phyloP scores from a whole-genome alignment of 306 rosid genomes.

The Astragalus glycyphyllos region DNA sequence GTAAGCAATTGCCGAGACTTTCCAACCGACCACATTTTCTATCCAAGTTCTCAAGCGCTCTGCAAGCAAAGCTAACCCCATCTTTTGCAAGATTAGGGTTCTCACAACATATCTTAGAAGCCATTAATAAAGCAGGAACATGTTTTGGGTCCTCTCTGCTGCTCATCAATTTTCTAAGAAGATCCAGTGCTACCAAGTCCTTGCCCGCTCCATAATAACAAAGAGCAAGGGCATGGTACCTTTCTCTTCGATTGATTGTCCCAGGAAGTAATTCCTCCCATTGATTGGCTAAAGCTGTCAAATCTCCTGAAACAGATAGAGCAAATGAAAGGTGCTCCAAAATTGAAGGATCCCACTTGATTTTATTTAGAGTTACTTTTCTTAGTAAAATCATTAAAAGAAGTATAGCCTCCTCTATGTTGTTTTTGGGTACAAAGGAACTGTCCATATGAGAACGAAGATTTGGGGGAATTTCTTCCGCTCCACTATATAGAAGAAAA shows the following conservation, averaged over 20 bases:
- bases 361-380: conserved; percentile 61
- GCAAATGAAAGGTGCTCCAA: conserved; percentile 94
- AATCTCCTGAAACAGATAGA: conserved; percentile 78
- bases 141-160: conserved; percentile 65
- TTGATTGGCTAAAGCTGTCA: conserved; percentile 73
- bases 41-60: conserved; percentile 61
- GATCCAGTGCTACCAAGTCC: conserved; percentile 71
- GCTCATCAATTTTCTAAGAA: conserved; percentile 70
- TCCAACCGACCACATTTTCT: conserved; percentile 66
- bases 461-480: conserved; percentile 82
- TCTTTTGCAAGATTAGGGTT: conserved; percentile 62
- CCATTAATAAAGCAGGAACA: conserved; percentile 71
- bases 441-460: conserved; percentile 80
- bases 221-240: conserved; percentile 66
- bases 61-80: conserved; percentile 61
- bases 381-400: conserved; percentile 81
- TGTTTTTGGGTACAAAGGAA: conserved; percentile 84
- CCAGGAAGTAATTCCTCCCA: conserved; percentile 83
- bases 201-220: conserved; percentile 84
- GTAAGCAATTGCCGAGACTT: conserved; percentile 67
- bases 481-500: conserved; percentile 83
- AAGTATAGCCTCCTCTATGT: conserved; percentile 94
- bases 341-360: conserved; percentile 94
- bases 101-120: conserved; percentile 87
- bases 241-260: conserved; percentile 59